A percentile compares a stretch with the other conserved stretches of the same genome.
These are phyloP conservation scores for Magnusiomyces suaveolens DNA, from an alignment of 1,139 yeast genomes.

Conservation along the genomic window DNA sequence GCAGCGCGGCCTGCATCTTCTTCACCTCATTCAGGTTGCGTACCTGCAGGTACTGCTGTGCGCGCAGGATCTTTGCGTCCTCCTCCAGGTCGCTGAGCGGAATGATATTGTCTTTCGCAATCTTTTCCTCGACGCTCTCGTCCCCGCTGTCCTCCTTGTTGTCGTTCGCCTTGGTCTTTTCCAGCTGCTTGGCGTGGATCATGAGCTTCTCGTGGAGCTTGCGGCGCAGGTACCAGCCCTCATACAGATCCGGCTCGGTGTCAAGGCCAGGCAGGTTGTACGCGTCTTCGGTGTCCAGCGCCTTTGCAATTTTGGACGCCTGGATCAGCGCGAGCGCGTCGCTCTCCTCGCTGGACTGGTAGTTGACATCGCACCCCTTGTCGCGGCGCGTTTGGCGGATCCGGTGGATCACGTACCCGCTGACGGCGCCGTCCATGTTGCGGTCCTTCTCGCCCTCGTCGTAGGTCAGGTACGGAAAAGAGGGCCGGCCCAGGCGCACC, in stretches of 20 bases:
- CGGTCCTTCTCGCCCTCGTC: conserved; percentile 8
- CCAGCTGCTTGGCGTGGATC: neutral
- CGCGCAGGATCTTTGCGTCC: neutral
- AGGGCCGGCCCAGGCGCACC: conserved; percentile 9
- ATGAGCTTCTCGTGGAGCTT: neutral
- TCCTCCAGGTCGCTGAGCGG: neutral
- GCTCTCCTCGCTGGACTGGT: neutral
- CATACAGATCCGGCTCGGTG: neutral
- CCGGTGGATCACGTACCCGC: conserved; percentile 24
- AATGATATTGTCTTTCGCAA: neutral
- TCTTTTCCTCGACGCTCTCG: neutral
- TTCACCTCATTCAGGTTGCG: neutral
- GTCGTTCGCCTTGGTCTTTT: neutral
- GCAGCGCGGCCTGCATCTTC: neutral
- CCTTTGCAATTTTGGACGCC: neutral
- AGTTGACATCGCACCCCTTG: conserved; percentile 16
- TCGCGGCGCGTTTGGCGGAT: conserved; percentile 20
- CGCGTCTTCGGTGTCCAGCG: neutral
- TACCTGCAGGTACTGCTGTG: neutral
- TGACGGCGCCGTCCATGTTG: conserved; percentile 7
- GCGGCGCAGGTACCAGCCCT: conserved; percentile 1
- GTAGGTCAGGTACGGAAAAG: conserved; percentile 13
- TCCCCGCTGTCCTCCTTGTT: neutral
- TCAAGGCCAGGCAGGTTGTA: neutral
- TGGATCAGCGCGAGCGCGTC: neutral